A percentile compares a stretch with the other conserved stretches of the same genome.
Conservation (phyloP, 1,284 basidiomycete genomes). For the Earliella scabrosa region DNA sequence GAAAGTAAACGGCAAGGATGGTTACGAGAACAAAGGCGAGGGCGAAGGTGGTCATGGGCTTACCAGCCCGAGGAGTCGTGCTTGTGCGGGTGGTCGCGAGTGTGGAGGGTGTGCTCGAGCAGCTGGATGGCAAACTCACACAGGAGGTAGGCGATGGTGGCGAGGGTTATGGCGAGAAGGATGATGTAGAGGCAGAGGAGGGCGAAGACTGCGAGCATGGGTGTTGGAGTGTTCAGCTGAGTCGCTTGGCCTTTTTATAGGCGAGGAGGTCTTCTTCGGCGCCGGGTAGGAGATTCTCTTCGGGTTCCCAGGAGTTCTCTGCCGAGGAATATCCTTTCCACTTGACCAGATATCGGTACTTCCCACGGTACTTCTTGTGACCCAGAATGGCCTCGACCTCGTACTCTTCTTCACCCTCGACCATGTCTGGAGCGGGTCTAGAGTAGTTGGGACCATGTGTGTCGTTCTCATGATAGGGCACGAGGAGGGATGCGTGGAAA, state of each 20-base stretch:
- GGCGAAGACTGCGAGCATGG: no score
- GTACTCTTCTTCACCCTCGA: constrained; percentile 16
- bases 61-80: no score
- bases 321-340: constrained; percentile 9
- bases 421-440: constrained; percentile 7
- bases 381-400: constrained; percentile 19
- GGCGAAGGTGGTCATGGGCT: no score
- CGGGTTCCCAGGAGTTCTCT: neutral
- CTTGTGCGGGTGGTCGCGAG: no score
- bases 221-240: no score
- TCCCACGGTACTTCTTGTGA: neutral
- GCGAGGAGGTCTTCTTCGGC: neutral
- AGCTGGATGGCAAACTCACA: no score
- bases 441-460: constrained; percentile 9
- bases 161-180: no score
- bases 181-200: no score
- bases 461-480: constrained; percentile 11
- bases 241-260: neutral
- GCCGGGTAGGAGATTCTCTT: neutral
- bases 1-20: no score
- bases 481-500: constrained; percentile 13
- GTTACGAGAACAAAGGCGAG: no score
- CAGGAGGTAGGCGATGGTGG: no score
- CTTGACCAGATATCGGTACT: constrained; percentile 10
- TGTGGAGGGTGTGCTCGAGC: no score